phyloP scores from a whole-genome alignment of 805 yeast species.

The Dipodascopsis tothii region DNA sequence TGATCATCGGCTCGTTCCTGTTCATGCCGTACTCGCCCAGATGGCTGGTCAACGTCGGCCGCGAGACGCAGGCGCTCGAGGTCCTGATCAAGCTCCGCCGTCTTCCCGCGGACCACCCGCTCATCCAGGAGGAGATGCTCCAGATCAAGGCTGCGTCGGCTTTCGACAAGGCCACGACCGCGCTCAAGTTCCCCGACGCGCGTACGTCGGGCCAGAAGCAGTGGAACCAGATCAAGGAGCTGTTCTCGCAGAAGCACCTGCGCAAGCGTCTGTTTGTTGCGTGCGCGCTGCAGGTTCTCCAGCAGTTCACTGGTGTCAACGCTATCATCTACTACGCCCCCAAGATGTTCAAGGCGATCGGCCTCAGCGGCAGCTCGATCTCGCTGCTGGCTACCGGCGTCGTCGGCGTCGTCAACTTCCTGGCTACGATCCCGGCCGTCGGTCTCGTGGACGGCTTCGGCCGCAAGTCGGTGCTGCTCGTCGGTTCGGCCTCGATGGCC shows the following conservation, averaged over 20 bases:
- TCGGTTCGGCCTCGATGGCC: constrained; percentile 59
- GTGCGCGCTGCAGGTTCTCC: constrained; percentile 21
- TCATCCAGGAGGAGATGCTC: constrained; percentile 21
- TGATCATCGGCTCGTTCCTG: constrained; percentile 36
- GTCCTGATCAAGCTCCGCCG: constrained; percentile 24
- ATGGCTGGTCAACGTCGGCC: constrained; percentile 32
- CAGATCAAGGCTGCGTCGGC: constrained; percentile 27
- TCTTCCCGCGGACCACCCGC: constrained; percentile 11
- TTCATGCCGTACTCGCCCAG: constrained; percentile 48
- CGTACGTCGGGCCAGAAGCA: constrained; percentile 7
- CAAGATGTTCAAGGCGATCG: constrained; percentile 40
- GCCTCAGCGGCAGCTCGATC: constrained; percentile 42
- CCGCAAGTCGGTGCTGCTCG: constrained; percentile 53
- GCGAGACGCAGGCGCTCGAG: constrained; percentile 25
- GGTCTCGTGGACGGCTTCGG: constrained; percentile 52
- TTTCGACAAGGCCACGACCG: constrained; percentile 23
- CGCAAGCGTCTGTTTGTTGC: constrained; percentile 15
- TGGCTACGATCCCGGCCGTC: constrained; percentile 50
- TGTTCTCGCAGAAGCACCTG: constrained; percentile 12
- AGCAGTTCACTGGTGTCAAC: constrained; percentile 38
- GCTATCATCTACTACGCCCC: constrained; percentile 45
- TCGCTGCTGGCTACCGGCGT: constrained; percentile 39
- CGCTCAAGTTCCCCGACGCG: constrained; percentile 19
- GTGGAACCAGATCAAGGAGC: constrained; percentile 12
- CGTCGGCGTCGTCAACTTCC: constrained; percentile 42